Conservation (phyloP, 805 yeast species). For the Ogataea sp. region DNA sequence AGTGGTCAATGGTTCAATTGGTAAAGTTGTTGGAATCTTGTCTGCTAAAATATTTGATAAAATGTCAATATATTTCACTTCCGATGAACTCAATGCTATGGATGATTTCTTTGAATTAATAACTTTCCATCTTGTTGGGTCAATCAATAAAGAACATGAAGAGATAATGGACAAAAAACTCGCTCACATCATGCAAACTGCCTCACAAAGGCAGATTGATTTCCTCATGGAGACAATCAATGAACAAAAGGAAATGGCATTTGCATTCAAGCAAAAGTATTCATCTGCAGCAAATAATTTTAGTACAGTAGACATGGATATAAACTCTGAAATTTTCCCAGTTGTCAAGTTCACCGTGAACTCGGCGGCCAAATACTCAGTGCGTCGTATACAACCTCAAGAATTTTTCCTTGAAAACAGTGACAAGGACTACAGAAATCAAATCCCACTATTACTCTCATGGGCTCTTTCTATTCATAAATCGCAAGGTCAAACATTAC, state of each 20-base stretch:
- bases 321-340: slow-evolving; percentile 23
- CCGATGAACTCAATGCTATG: slow-evolving; percentile 11
- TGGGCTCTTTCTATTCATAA: slow-evolving; percentile 85
- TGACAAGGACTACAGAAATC: too few species aligned
- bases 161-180: not conserved
- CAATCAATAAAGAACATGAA: not conserved
- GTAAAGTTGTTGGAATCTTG: slow-evolving; percentile 57
- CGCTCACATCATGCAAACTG: not conserved
- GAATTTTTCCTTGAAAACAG: slow-evolving; percentile 26
- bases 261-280: too few species aligned
- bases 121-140: slow-evolving; percentile 2
- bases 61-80: slow-evolving; percentile 17
- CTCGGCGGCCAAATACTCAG: slow-evolving; percentile 21
- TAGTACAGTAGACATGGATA: not conserved
- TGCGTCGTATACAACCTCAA: too few species aligned
- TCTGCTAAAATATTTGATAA: slow-evolving; percentile 18
- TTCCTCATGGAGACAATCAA: not conserved
- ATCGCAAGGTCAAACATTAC: slow-evolving; percentile 79
- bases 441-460: slow-evolving; percentile 62
- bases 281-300: not conserved
- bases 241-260: too few species aligned
- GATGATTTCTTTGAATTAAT: slow-evolving; percentile 1
- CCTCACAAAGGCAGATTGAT: not conserved
- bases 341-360: slow-evolving; percentile 36
- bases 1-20: slow-evolving; percentile 88